These are phyloP conservation scores for Verticillium zaregamsianum DNA, from an alignment of 2,329 filamentous ascomycete genomes.

Conservation along the genomic window DNA sequence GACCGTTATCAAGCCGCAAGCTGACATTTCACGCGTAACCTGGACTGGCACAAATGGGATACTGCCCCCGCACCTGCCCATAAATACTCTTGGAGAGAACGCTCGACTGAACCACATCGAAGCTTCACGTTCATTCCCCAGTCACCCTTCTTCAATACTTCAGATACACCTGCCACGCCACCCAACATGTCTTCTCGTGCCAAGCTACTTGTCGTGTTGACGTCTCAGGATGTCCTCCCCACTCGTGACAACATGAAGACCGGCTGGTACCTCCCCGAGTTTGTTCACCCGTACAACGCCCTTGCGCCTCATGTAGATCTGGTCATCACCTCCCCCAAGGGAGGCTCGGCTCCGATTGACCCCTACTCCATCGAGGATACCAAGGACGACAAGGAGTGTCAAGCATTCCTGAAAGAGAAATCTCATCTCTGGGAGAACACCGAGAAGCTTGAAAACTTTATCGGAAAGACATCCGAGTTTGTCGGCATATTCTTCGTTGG, in stretches of 20 bases:
- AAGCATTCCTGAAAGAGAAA: constrained; percentile 38
- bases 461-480: constrained; percentile 53
- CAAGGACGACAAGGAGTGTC: constrained; percentile 44
- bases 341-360: constrained; percentile 58
- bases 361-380: constrained; percentile 49
- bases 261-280: constrained; percentile 41
- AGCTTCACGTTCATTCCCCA: too few relatives aligned
- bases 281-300: constrained; percentile 59
- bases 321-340: constrained; percentile 55
- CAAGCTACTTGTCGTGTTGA: neutral
- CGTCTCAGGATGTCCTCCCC: neutral
- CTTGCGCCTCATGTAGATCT: constrained; percentile 44
- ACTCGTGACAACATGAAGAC: neutral
- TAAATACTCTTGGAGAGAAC: too few relatives aligned
- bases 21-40: too few relatives aligned
- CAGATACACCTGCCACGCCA: neutral
- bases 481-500: constrained; percentile 56
- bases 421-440: constrained; percentile 58
- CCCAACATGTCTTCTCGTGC: neutral
- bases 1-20: too few relatives aligned
- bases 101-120: too few relatives aligned
- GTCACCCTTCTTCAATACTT: neutral
- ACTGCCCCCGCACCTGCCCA: too few relatives aligned
- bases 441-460: constrained; percentile 48
- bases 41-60: too few relatives aligned